Evolutionary conservation across 2,329 filamentous ascomycete genomes (phyloP).

Genomic region (Xylaria sp.): DNA sequence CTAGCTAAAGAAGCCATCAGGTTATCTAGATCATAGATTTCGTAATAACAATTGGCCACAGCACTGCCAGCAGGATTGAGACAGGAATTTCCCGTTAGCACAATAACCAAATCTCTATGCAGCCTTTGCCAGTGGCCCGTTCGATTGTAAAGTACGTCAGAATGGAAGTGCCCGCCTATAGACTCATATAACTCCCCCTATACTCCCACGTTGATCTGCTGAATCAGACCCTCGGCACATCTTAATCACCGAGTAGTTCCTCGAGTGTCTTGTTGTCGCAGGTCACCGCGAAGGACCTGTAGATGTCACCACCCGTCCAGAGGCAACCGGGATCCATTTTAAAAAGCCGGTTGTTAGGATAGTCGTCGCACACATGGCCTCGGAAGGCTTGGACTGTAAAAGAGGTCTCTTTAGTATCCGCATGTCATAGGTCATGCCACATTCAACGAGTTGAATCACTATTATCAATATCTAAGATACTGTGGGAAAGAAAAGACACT

Average conservation of each 20-base stretch:
- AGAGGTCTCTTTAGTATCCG: no score
- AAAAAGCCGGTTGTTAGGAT: constrained; percentile 5
- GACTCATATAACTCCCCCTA: neutral
- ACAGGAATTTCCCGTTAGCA: neutral
- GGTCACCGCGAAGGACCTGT: constrained; percentile 1
- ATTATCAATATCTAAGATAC: no score
- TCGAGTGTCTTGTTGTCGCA: constrained; percentile 5
- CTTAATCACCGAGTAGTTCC: neutral
- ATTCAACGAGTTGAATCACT: no score
- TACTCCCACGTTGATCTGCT: neutral
- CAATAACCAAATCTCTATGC: neutral
- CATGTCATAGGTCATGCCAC: no score
- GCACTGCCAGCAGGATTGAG: no score
- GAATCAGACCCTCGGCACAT: constrained; percentile 1
- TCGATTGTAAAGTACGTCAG: constrained; percentile 2
- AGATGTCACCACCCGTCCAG: neutral
- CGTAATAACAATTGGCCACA: no score
- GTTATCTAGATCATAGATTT: no score
- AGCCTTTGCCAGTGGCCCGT: neutral
- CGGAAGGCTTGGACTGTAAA: constrained; percentile 1
- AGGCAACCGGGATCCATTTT: neutral
- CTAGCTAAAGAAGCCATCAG: no score
- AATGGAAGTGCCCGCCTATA: constrained; percentile 1
- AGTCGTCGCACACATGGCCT: constrained; percentile 5
- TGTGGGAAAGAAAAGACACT: no score